phyloP scores from a whole-genome alignment of 306 rosid genomes.

The Rubus parviflorus region DNA sequence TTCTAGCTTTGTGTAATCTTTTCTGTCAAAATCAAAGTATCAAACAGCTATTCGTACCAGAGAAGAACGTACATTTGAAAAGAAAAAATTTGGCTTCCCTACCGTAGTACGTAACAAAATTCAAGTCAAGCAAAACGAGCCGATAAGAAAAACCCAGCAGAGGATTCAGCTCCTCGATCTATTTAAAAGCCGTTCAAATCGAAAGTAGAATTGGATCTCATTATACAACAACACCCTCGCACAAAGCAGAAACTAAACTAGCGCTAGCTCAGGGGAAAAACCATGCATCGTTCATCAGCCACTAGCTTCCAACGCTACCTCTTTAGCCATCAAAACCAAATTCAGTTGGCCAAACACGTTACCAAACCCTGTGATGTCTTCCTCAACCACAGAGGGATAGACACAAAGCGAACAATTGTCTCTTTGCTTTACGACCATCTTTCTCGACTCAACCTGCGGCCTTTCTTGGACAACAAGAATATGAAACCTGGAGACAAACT shows the following conservation, averaged over 20 bases:
- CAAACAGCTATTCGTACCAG: neutral
- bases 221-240: neutral
- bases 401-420: slow-evolving; percentile 70
- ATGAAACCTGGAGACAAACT: slow-evolving; percentile 93
- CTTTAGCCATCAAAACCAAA: slow-evolving; percentile 25
- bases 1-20: neutral
- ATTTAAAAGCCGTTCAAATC: neutral
- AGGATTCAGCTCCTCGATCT: neutral
- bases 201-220: neutral
- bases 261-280: neutral
- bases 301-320: slow-evolving; percentile 27
- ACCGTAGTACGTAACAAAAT: no score
- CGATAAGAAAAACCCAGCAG: no score
- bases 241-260: neutral
- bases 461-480: slow-evolving; percentile 75
- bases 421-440: slow-evolving; percentile 68
- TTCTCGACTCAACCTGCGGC: slow-evolving; percentile 32
- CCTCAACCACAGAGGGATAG: slow-evolving; percentile 72
- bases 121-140: no score
- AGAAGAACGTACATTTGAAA: no score
- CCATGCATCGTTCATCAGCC: slow-evolving; percentile 43
- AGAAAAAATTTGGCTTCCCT: no score
- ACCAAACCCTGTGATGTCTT: slow-evolving; percentile 64
- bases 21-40: neutral
- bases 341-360: slow-evolving; percentile 29